phyloP scores from a whole-genome alignment of 139 green algal genomes.

The Desmodesmus armatus region DNA sequence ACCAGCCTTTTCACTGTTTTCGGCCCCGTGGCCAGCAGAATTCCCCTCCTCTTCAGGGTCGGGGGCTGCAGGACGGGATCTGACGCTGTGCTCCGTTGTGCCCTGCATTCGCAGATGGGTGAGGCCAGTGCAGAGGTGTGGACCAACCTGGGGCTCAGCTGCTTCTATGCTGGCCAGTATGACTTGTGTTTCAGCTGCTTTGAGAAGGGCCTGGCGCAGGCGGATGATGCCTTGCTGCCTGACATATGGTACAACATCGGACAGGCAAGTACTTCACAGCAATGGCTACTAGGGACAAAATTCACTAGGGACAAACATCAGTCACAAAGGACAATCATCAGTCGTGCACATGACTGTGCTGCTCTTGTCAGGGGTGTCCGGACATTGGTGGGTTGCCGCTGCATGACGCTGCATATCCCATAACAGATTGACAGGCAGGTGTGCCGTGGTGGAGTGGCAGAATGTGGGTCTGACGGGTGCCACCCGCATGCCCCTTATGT shows the following conservation, averaged over 20 bases:
- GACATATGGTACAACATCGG: slow-evolving; percentile 85
- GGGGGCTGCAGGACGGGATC: slow-evolving; percentile 33
- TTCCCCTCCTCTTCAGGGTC: not conserved
- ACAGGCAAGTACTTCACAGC: slow-evolving; percentile 65
- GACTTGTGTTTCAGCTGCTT: slow-evolving; percentile 87
- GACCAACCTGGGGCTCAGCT: slow-evolving; percentile 88
- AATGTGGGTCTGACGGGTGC: too few relatives aligned
- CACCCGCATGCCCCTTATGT: too few relatives aligned
- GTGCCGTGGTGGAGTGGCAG: too few relatives aligned
- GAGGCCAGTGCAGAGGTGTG: slow-evolving; percentile 81
- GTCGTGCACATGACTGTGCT: too few relatives aligned
- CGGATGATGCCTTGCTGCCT: slow-evolving; percentile 62
- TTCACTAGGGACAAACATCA: too few relatives aligned
- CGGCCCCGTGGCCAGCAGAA: not conserved
- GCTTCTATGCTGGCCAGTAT: slow-evolving; percentile 87
- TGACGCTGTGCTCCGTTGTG: slow-evolving; percentile 7
- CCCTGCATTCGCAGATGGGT: slow-evolving; percentile 81
- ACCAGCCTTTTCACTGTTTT: not conserved
- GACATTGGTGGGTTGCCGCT: too few relatives aligned
- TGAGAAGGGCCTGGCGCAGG: slow-evolving; percentile 68
- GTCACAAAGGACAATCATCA: too few relatives aligned
- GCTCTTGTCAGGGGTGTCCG: too few relatives aligned
- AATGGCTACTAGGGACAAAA: too few relatives aligned
- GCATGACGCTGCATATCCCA: too few relatives aligned
- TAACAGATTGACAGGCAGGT: too few relatives aligned